Conservation (phyloP, 192 early-diverging fungal species). For the Chytriomyces sp. region DNA sequence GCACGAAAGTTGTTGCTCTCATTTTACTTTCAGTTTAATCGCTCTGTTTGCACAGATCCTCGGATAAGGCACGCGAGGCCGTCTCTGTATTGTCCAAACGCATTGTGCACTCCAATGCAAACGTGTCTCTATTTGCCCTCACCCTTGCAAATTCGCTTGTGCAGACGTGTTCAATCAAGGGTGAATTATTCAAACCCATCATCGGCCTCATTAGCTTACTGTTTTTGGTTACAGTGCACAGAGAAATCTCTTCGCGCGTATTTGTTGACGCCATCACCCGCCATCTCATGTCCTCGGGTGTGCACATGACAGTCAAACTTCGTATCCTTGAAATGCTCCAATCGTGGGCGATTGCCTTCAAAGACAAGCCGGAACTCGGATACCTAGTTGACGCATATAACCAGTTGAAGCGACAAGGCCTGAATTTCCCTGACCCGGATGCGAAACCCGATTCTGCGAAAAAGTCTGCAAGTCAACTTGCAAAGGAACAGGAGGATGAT, state of each 20-base stretch:
- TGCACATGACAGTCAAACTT: slow-evolving; percentile 80
- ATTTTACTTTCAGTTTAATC: neutral
- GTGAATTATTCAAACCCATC: no score
- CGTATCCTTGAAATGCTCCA: slow-evolving; percentile 88
- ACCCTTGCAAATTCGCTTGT: slow-evolving; percentile 84
- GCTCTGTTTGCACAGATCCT: slow-evolving; percentile 5
- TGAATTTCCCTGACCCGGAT: slow-evolving; percentile 40
- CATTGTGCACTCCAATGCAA: slow-evolving; percentile 63
- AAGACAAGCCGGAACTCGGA: slow-evolving; percentile 75
- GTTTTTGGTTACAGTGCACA: slow-evolving; percentile 54
- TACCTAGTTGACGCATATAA: slow-evolving; percentile 65
- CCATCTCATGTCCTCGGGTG: slow-evolving; percentile 73
- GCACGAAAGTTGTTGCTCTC: neutral
- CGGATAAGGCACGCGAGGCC: slow-evolving; percentile 33
- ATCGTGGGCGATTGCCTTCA: slow-evolving; percentile 88
- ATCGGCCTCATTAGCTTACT: no score
- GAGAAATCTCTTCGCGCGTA: slow-evolving; percentile 84
- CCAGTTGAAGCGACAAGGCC: slow-evolving; percentile 51
- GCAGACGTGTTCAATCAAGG: slow-evolving; percentile 81
- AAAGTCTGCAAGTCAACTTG: slow-evolving; percentile 32
- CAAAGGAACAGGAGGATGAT: slow-evolving; percentile 92
- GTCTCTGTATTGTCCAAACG: slow-evolving; percentile 46
- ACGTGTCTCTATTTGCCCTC: slow-evolving; percentile 59
- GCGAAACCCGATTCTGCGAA: slow-evolving; percentile 40
- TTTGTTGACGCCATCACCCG: slow-evolving; percentile 82